Percentiles rank a stretch among this genome's conserved stretches.
Conservation (phyloP, 2,329 filamentous ascomycete genomes). For the Catunica adiposa region DNA sequence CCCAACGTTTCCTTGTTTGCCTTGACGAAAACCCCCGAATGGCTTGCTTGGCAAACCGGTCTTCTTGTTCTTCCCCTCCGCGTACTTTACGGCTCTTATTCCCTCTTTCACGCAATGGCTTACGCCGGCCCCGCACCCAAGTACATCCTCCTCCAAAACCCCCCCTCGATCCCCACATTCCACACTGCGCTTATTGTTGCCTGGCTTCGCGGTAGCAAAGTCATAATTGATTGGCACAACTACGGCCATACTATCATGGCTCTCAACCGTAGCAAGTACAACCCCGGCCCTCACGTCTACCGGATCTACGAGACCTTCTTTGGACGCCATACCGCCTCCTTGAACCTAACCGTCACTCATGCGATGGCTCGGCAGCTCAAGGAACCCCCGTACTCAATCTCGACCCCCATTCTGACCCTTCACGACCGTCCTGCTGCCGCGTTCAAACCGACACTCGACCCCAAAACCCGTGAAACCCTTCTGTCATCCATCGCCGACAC, state of each 20-base stretch:
- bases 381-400: slow-evolving; percentile 45
- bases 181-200: slow-evolving; percentile 57
- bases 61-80: slow-evolving; percentile 13
- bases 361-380: slow-evolving; percentile 68
- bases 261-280: slow-evolving; percentile 36
- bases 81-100: slow-evolving; percentile 29
- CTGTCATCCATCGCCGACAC: slow-evolving; percentile 51
- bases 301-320: slow-evolving; percentile 61
- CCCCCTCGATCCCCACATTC: slow-evolving; percentile 84
- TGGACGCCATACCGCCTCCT: slow-evolving; percentile 47
- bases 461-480: slow-evolving; percentile 36
- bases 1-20: slow-evolving; percentile 54
- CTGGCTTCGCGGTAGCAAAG: slow-evolving; percentile 57
- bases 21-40: slow-evolving; percentile 48
- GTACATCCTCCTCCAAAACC: slow-evolving; percentile 90
- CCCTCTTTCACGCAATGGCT: slow-evolving; percentile 53
- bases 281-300: slow-evolving; percentile 64
- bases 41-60: slow-evolving; percentile 37
- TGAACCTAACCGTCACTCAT: slow-evolving; percentile 74
- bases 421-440: slow-evolving; percentile 75
- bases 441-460: slow-evolving; percentile 51
- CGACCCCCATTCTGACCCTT: slow-evolving; percentile 49
- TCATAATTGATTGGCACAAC: slow-evolving; percentile 97
- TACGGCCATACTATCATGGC: slow-evolving; percentile 90
- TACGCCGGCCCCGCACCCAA: slow-evolving; percentile 58